phyloP scores from a whole-genome alignment of 176 grass and related monocot genomes.

The Microstegium vimineum region DNA sequence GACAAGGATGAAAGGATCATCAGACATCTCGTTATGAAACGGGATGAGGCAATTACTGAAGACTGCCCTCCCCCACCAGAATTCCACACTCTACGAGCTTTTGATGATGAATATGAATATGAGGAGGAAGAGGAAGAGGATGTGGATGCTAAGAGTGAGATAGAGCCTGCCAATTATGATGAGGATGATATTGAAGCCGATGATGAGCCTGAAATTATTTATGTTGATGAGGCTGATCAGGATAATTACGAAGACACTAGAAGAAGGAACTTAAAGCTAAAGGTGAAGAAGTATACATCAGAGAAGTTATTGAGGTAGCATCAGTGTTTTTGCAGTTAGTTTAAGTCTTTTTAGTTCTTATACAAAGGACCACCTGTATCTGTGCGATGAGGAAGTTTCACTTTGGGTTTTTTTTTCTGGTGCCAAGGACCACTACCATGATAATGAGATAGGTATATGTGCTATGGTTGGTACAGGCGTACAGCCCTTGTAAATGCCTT shows the following conservation, averaged over 20 bases:
- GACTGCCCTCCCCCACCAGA: slow-evolving; percentile 66
- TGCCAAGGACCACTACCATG: slow-evolving; percentile 9
- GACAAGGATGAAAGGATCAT: slow-evolving; percentile 93
- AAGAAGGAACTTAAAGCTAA: slow-evolving; percentile 33
- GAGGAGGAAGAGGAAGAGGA: slow-evolving; percentile 11
- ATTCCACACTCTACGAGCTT: slow-evolving; percentile 46
- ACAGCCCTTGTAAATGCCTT: slow-evolving; percentile 14
- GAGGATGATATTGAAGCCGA: slow-evolving; percentile 20
- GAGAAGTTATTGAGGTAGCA: slow-evolving; percentile 43
- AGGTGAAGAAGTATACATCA: slow-evolving; percentile 37
- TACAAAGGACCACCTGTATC: slow-evolving; percentile 12
- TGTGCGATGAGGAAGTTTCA: slow-evolving; percentile 14
- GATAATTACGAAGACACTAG: slow-evolving; percentile 19
- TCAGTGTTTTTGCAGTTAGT: slow-evolving; percentile 24
- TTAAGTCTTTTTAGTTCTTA: slow-evolving; percentile 20
- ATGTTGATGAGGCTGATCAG: slow-evolving; percentile 47
- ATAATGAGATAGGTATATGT: slow-evolving; percentile 15
- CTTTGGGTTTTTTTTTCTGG: slow-evolving; percentile 8
- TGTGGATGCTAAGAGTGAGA: slow-evolving; percentile 15
- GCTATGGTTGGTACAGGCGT: neutral
- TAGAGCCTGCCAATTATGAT: slow-evolving; percentile 29
- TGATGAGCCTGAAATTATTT: slow-evolving; percentile 65
- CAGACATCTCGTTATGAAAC: slow-evolving; percentile 81
- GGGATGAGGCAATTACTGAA: slow-evolving; percentile 72
- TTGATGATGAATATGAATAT: slow-evolving; percentile 46